These are phyloP conservation scores for Pilobolus umbonatus DNA, from an alignment of 192 early-diverging fungal species.

Conservation along the genomic window DNA sequence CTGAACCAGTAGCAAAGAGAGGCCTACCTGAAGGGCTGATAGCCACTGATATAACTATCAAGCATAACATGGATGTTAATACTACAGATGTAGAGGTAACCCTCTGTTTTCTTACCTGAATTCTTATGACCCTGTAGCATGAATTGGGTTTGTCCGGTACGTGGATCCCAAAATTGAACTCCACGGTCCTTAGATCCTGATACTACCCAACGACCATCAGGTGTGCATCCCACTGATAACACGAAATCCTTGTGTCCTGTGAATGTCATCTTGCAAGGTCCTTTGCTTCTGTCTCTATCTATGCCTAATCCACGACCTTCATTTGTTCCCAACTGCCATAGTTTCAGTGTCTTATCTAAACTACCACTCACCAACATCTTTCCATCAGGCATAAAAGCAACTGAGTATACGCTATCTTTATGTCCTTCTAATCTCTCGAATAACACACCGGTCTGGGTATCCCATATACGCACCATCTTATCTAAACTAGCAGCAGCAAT, in stretches of 20 bases:
- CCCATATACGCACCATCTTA: constrained; percentile 92
- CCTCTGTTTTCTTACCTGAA: constrained; percentile 69
- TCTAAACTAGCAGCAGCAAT: constrained; percentile 93
- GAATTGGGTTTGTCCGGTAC: constrained; percentile 62
- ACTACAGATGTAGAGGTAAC: too few relatives aligned
- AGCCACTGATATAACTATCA: constrained; percentile 86
- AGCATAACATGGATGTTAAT: not conserved
- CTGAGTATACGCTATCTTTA: constrained; percentile 94
- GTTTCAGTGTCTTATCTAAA: constrained; percentile 85
- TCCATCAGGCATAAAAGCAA: constrained; percentile 94
- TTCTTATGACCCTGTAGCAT: constrained; percentile 98
- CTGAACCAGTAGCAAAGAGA: constrained; percentile 95
- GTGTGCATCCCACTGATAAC: constrained; percentile 84
- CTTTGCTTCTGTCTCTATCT: constrained; percentile 20
- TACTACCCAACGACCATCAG: constrained; percentile 85
- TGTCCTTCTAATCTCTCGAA: constrained; percentile 93
- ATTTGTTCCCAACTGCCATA: constrained; percentile 79
- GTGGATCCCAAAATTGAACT: constrained; percentile 93
- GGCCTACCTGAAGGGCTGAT: constrained; percentile 69
- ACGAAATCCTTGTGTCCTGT: constrained; percentile 85
- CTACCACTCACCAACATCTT: constrained; percentile 87
- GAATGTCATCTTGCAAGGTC: constrained; percentile 43
- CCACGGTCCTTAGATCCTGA: constrained; percentile 89
- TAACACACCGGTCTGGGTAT: constrained; percentile 67
- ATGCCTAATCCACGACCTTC: constrained; percentile 19